Base-by-base conservation (phyloP, 768 basidiomycete species). In the Lepiota subincarnata region DNA sequence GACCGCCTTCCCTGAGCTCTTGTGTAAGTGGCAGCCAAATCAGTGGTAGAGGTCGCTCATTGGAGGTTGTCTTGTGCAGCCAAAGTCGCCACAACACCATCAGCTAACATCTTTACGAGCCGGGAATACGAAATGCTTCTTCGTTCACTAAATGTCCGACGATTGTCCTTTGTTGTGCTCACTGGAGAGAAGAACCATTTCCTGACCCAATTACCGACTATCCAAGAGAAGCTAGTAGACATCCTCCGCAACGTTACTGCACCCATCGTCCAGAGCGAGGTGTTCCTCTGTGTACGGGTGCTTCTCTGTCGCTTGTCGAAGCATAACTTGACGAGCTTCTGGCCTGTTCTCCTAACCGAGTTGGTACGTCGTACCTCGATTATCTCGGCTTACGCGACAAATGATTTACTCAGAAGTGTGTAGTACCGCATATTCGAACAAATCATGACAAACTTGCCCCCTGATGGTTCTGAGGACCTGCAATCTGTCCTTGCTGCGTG, bases 181-280 rank as follows among this genome's bases (percentile, higher is more conserved):
- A 73, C 88, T 1, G 92, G 87, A 12, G 93, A 94, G 60, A 89
- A 89, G 70, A 96, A 99, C 63, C 86, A 92, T 48, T 97, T 91
- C 71, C 68, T 98, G 46, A 84, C 84, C 0, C 89, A 93, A 56
- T 75, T 99, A 31, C 97, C 97, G 13, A 81, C 82, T 24, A 91
- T 99, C n/a, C 94, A 98, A 67, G 97, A 98, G 71, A 97, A 90
- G 70, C 76, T 99, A 12, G 97, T 97, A 8, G 97, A 99, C 58
- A 85, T 94, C 2, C 71, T 98, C 43, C 83, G 90, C 31, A 89
- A 83, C 59, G 81, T 84, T 13, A 74, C 88, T 0, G 83, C 91
- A 2, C 85, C 94, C 1, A 76, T 88, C 44, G 93, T 99, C 0
- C 90, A 94, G 64, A 87, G 88, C 62, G 96, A 99, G 68, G 93